Conservation (phyloP, 2,329 filamentous ascomycete species). For the Colletotrichum sp. region DNA sequence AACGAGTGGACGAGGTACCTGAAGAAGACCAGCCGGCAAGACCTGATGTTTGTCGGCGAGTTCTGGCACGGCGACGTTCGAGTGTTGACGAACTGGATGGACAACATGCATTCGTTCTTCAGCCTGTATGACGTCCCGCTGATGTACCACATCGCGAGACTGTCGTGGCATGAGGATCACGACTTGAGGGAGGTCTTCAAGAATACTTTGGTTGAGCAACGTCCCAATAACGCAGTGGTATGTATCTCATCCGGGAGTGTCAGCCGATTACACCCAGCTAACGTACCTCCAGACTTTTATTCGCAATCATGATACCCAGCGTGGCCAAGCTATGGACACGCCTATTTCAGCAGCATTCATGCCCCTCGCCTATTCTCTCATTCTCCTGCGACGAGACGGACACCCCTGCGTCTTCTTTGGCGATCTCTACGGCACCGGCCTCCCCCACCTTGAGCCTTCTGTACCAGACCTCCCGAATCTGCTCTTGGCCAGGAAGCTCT, state of each 20-base stretch:
- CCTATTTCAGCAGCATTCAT: slow-evolving; percentile 1
- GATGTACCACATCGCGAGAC: slow-evolving; percentile 11
- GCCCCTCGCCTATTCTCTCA: slow-evolving; percentile 3
- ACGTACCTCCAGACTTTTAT: slow-evolving; percentile 1
- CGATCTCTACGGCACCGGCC: slow-evolving; percentile 6
- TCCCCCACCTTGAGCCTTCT: neutral
- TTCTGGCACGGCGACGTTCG: slow-evolving; percentile 18
- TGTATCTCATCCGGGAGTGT: neutral
- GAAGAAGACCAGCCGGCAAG: neutral
- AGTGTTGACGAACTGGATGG: slow-evolving; percentile 8
- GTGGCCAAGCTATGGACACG: slow-evolving; percentile 17
- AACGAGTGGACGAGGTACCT: slow-evolving; percentile 10
- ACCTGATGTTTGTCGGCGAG: slow-evolving; percentile 13
- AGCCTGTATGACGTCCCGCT: slow-evolving; percentile 15
- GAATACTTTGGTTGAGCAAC: slow-evolving; percentile 1
- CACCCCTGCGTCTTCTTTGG: slow-evolving; percentile 19
- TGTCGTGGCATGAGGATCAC: slow-evolving; percentile 8
- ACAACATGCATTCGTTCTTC: slow-evolving; percentile 15
- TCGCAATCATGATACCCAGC: slow-evolving; percentile 16
- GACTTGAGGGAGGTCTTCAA: slow-evolving; percentile 13
- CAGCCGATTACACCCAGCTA: neutral
- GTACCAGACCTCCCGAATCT: neutral
- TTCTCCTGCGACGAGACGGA: slow-evolving; percentile 9
- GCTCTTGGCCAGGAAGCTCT: slow-evolving; percentile 1
- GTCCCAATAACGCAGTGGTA: slow-evolving; percentile 15